Percentiles rank a stretch among this genome's conserved stretches.
These are phyloP conservation scores for Teunomyces aglyptinius DNA, from an alignment of 805 yeast genomes.

Conservation along the genomic window DNA sequence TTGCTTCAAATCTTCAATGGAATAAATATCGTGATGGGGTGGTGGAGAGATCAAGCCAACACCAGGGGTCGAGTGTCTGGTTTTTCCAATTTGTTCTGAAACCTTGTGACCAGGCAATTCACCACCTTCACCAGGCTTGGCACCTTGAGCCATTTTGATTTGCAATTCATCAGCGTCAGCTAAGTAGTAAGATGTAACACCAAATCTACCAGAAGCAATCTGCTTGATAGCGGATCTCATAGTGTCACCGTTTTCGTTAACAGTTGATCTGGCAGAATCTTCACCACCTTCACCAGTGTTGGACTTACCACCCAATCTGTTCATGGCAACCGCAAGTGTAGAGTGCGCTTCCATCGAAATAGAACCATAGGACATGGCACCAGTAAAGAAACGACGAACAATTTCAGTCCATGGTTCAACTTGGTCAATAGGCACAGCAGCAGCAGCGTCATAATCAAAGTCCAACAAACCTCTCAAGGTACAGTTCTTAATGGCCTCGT, in stretches of 20 bases:
- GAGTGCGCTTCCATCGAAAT: conserved; percentile 98
- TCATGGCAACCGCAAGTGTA: conserved; percentile 97
- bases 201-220: conserved; percentile 96
- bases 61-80: conserved; percentile 95
- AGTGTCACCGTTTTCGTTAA: conserved; percentile 85
- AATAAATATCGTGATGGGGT: conserved; percentile 97
- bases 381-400: conserved; percentile 96
- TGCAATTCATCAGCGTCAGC: conserved; percentile 97
- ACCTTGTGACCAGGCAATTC: conserved; percentile 96
- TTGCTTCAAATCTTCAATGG: conserved; percentile 96
- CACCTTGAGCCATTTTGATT: conserved; percentile 99
- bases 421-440: conserved; percentile 89
- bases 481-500: conserved; percentile 88
- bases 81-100: conserved; percentile 80
- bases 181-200: conserved; percentile 92
- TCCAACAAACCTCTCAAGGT: conserved; percentile 92
- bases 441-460: conserved; percentile 71
- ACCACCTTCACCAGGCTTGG: conserved; percentile 99
- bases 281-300: conserved; percentile 99
- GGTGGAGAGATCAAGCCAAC: conserved; percentile 98
- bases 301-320: conserved; percentile 94
- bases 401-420: conserved; percentile 99
- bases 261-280: conserved; percentile 84
- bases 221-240: conserved; percentile 99
- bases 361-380: conserved; percentile 99